phyloP scores from a whole-genome alignment of 1,284 basidiomycete genomes.

The Coriolopsis trogii region DNA sequence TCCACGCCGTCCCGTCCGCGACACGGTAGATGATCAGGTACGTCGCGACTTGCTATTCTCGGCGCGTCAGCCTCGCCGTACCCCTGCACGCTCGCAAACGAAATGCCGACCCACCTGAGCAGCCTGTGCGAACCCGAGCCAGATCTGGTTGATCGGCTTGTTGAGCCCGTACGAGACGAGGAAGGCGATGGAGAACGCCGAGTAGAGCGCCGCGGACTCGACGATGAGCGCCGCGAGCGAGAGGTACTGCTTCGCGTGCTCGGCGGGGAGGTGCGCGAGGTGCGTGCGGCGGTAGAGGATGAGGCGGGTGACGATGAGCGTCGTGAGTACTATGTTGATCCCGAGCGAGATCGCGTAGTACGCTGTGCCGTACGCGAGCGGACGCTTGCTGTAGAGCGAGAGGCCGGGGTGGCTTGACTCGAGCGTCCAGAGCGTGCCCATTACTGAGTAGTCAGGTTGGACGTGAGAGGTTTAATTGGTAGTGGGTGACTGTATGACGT shows the following conservation, averaged over 20 bases:
- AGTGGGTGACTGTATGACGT: constrained; percentile 6
- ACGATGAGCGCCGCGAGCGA: constrained; percentile 45
- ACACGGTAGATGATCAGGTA: constrained; percentile 39
- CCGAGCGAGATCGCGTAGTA: constrained; percentile 48
- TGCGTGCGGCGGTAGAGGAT: constrained; percentile 39
- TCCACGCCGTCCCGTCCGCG: constrained; percentile 25
- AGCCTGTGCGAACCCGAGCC: constrained; percentile 18
- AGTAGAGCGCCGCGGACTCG: constrained; percentile 47
- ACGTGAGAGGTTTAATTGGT: background rate
- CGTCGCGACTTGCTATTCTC: constrained; percentile 44
- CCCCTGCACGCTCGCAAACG: no score
- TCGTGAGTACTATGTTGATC: constrained; percentile 47
- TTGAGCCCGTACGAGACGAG: constrained; percentile 46
- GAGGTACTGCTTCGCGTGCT: constrained; percentile 41
- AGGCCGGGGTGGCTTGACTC: constrained; percentile 43
- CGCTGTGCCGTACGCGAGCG: constrained; percentile 39
- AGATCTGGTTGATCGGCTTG: constrained; percentile 29
- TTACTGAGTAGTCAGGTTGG: constrained; percentile 29
- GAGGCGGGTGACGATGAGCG: constrained; percentile 44
- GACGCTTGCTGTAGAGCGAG: constrained; percentile 43
- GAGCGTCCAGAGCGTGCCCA: constrained; percentile 48
- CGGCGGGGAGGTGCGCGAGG: constrained; percentile 34
- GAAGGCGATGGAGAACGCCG: constrained; percentile 44
- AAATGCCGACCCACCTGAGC: constrained; percentile 13
- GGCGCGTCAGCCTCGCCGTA: no score